phyloP scores from a whole-genome alignment of 768 basidiomycete species.

The Lentinula edodes region DNA sequence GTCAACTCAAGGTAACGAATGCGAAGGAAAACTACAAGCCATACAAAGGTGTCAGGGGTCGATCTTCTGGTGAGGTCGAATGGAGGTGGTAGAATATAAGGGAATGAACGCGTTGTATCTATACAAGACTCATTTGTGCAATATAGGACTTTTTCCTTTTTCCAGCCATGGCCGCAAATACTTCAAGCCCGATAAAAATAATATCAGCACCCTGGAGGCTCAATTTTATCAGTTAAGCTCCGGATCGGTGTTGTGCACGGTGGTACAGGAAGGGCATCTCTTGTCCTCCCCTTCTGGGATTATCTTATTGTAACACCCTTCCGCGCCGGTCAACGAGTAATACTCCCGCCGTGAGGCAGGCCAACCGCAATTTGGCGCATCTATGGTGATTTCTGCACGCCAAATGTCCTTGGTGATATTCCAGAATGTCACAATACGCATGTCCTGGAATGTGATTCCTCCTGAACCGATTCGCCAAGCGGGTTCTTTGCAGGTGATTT shows the following conservation, averaged over 20 bases:
- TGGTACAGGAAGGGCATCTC: background rate
- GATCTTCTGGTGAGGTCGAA: constrained; percentile 63
- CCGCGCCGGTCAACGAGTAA: background rate
- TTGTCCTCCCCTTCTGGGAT: background rate
- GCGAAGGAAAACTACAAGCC: constrained; percentile 79
- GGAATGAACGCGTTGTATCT: constrained; percentile 1
- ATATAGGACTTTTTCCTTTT: background rate
- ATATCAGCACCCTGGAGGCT: background rate
- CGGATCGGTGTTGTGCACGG: background rate
- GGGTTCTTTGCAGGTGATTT: background rate
- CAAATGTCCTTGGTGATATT: background rate
- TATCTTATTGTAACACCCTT: background rate
- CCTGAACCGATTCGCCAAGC: background rate
- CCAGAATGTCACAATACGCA: background rate
- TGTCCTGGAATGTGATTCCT: background rate
- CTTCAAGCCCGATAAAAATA: background rate
- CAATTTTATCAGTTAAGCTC: background rate
- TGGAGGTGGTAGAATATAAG: constrained; percentile 46
- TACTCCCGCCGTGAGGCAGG: background rate
- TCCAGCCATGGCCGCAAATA: no score
- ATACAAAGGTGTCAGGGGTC: constrained; percentile 83
- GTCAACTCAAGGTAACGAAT: constrained; percentile 67
- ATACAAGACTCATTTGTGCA: background rate
- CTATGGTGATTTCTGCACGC: background rate
- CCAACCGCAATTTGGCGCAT: background rate